Conservation (phyloP, 2,329 filamentous ascomycete species). For the Botrytis sinoallii region DNA sequence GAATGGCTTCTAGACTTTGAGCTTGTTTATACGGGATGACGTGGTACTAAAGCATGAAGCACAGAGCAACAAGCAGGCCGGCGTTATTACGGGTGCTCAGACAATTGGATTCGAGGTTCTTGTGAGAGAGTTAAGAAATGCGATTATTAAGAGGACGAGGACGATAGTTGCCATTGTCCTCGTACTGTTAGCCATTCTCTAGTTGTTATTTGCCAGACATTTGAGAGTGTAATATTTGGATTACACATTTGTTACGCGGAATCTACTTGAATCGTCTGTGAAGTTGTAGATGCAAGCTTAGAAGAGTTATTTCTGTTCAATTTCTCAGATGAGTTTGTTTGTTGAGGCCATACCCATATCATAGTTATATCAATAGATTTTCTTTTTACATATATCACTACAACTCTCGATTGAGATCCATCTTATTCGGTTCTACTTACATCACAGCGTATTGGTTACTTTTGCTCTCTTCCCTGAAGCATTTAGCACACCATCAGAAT, state of each 20-base stretch:
- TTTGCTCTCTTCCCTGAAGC: not conserved
- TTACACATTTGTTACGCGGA: fast-evolving
- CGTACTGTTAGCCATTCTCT: fast-evolving
- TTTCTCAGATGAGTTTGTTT: not conserved
- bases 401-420: no score
- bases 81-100: not conserved
- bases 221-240: not conserved
- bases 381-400: no score
- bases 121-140: not conserved
- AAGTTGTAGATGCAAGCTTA: fast-evolving
- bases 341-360: no score
- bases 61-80: fast-evolving
- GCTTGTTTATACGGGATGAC: fast-evolving
- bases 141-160: not conserved
- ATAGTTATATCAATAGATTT: no score
- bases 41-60: not conserved
- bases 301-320: not conserved
- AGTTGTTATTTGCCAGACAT: fast-evolving
- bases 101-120: fast-evolving
- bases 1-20: fast-evolving
- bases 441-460: not conserved
- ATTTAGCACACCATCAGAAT: not conserved
- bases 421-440: not conserved
- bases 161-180: not conserved
- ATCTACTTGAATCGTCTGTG: not conserved